These are phyloP conservation scores for Leishmania turanica DNA, from an alignment of 208 protist species.

Conservation along the genomic window DNA sequence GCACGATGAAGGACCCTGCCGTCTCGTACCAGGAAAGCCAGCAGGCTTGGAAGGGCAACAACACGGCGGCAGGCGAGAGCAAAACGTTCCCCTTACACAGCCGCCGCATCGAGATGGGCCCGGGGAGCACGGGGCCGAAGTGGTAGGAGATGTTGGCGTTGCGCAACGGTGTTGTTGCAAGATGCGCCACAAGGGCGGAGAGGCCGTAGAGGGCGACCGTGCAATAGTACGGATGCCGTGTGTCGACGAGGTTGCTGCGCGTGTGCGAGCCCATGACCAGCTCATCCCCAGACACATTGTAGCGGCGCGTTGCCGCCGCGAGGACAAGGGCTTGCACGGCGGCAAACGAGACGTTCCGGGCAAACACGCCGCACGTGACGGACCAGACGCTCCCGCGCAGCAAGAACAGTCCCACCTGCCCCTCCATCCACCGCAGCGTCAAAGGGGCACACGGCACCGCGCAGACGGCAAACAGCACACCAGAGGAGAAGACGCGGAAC, in stretches of 20 bases:
- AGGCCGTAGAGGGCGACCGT: constrained; percentile 40
- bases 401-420: constrained; percentile 69
- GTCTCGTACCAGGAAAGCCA: constrained; percentile 87
- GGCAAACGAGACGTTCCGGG: constrained; percentile 44
- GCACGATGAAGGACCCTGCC: constrained; percentile 63
- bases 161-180: constrained; percentile 49
- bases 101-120: constrained; percentile 37
- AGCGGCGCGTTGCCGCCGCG: constrained; percentile 8
- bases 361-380: constrained; percentile 52
- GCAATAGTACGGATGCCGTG: constrained; percentile 79
- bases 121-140: constrained; percentile 57
- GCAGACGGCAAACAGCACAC: constrained; percentile 60
- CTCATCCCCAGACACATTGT: constrained; percentile 3
- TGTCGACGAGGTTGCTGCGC: constrained; percentile 43
- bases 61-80: constrained; percentile 38
- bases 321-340: constrained; percentile 39
- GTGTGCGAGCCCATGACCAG: constrained; percentile 7
- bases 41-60: constrained; percentile 63
- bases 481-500: constrained; percentile 47
- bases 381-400: constrained; percentile 82
- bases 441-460: constrained; percentile 59
- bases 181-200: constrained; percentile 51
- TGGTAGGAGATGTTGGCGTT: constrained; percentile 69
- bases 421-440: constrained; percentile 67
- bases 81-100: constrained; percentile 41